phyloP scores from a whole-genome alignment of 1,284 basidiomycete genomes.

The Leccinum ponderosum region DNA sequence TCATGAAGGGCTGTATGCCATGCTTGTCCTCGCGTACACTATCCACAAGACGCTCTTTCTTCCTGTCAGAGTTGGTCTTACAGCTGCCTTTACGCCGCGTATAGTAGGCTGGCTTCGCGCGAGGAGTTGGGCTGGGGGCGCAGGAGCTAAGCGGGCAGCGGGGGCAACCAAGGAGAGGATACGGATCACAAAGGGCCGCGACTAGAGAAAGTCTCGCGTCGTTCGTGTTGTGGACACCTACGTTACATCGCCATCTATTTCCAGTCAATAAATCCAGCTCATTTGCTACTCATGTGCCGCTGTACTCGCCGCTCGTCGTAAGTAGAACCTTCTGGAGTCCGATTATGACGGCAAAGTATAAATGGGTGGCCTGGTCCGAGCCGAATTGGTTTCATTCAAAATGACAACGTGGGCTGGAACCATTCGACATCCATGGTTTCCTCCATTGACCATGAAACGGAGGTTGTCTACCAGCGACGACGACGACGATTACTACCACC shows the following conservation, averaged over 20 bases:
- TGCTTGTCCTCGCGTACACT: conserved; percentile 90
- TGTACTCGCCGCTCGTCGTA: background rate
- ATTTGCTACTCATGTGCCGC: background rate
- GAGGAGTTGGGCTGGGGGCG: conserved; percentile 75
- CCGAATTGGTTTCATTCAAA: background rate
- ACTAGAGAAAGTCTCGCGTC: conserved; percentile 3
- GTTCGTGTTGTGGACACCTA: conserved; percentile 3
- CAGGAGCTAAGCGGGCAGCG: conserved; percentile 66
- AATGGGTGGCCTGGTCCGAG: conserved; percentile 2
- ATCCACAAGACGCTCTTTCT: conserved; percentile 95
- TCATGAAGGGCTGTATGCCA: conserved; percentile 83
- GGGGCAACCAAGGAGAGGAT: conserved; percentile 59
- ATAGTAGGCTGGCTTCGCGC: conserved; percentile 77
- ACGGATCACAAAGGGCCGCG: conserved; percentile 13
- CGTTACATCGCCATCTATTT: conserved; percentile 17
- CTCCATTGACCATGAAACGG: conserved; percentile 48
- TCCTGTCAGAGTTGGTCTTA: conserved; percentile 88
- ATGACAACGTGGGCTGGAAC: conserved; percentile 37
- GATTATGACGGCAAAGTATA: background rate
- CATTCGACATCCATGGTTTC: conserved; percentile 58
- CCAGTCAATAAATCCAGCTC: conserved; percentile 10
- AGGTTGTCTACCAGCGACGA: conserved; percentile 36
- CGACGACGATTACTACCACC: background rate
- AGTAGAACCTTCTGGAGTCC: conserved; percentile 4
- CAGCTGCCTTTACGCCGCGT: conserved; percentile 84